Base-by-base conservation (phyloP, 371 early-diverging fungal genomes). In the Apophysomyces trapeziformis region DNA sequence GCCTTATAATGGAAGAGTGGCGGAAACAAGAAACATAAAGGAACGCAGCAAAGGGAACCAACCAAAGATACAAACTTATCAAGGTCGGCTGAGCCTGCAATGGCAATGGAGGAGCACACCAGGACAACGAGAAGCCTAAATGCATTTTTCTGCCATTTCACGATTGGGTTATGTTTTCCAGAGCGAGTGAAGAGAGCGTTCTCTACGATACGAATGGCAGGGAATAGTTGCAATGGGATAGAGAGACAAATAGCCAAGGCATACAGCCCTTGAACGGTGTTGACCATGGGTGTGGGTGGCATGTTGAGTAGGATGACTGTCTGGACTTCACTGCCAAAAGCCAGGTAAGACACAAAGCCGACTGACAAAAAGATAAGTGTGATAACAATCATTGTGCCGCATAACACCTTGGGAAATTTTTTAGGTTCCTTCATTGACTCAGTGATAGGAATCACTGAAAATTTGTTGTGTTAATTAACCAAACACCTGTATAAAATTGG, bases 141-240 rank as follows among this genome's bases (percentile, higher is more conserved):
- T 37, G 85, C 64, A 73, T 95, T 95, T 87, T 95, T 95, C 72
- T 92, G 89, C 94, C 94, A 94, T 74, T 95, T 95, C 63, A 93
- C 89, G 14, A 86, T 50, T 16, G 68, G 77, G 59, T 85, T 77
- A 43, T 83, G 64, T 64, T 91, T 91, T 44, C 91, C 91, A 1
- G 87, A 85, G 26, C 81, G 79, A 6, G 89, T 82, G 44, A 90
- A 89, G 35, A 90, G 61, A 21, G 84, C 87, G 37, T 80, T 86
- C 70, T 96, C 96, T 62, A 93, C 78, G 70, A 96, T 96, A 74
- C 94, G 88, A 58, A 93, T 87, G 13, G 91, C 91, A n/a, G 96
- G 95, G 82, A 94, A 96, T 18, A 93, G 83, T 46, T 89, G 89
- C 21, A 96, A 75, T 5, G 96, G 96, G 66, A 94, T 93, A 4